Evolutionary conservation across 768 basidiomycete genomes (phyloP).

Genomic region (Mycena alexandri): DNA sequence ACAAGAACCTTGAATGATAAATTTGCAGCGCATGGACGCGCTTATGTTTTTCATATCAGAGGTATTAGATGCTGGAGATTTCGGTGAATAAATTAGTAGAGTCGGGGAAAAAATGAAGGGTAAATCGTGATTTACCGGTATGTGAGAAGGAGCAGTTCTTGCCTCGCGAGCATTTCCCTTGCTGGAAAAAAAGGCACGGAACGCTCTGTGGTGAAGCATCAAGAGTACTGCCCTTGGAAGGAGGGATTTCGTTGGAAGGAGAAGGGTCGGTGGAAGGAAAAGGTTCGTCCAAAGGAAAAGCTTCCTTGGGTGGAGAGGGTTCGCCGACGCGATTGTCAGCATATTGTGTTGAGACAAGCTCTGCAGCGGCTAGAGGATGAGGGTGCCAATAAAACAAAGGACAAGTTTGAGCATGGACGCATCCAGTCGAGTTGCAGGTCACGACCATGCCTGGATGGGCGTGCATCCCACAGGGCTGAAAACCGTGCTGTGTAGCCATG

Average conservation of each 20-base stretch:
- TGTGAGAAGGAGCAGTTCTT: conserved; percentile 30
- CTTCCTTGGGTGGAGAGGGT: too few relatives aligned
- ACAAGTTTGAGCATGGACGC: conserved; percentile 30
- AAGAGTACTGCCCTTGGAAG: not conserved
- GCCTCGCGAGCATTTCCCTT: conserved; percentile 27
- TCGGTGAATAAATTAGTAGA: conserved; percentile 11
- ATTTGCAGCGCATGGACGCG: conserved; percentile 23
- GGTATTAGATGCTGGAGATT: not conserved
- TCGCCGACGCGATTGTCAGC: too few relatives aligned
- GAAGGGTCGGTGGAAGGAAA: not conserved
- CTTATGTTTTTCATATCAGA: not conserved
- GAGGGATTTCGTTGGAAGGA: not conserved
- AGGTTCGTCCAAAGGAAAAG: too few relatives aligned
- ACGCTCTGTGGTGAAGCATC: not conserved
- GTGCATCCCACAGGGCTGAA: not conserved
- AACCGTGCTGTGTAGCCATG: conserved; percentile 1
- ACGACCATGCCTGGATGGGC: not conserved
- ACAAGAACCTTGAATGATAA: conserved; percentile 26
- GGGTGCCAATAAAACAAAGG: conserved; percentile 7
- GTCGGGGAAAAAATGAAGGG: not conserved
- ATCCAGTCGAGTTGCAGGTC: conserved; percentile 30
- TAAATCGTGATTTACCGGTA: conserved; percentile 15
- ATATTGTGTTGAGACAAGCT: too few relatives aligned
- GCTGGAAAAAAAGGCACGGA: conserved; percentile 24
- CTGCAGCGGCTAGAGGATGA: too few relatives aligned